Conservation (phyloP, 257 asterid genomes). For the Lithospermum erythrorhizon region DNA sequence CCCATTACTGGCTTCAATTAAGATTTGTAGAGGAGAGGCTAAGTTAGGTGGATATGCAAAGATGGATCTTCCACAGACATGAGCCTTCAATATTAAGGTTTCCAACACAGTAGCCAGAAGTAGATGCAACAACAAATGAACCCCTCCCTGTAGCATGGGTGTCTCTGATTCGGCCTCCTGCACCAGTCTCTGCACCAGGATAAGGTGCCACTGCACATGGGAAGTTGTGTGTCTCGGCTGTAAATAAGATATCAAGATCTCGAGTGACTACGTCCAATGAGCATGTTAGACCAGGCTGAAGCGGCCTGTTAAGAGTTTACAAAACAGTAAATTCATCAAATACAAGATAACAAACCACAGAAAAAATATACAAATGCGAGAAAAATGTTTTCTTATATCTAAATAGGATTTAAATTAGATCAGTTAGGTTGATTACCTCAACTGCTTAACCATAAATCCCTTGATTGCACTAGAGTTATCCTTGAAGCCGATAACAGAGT, state of each 20-base stretch:
- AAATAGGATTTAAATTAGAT: too few relatives aligned
- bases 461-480: constrained; percentile 90
- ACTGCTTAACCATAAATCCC: constrained; percentile 63
- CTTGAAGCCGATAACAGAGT: constrained; percentile 91
- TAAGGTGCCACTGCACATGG: constrained; percentile 98
- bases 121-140: constrained; percentile 78
- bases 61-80: constrained; percentile 76
- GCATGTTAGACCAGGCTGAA: constrained; percentile 61
- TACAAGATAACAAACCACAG: neutral
- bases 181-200: constrained; percentile 99
- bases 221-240: constrained; percentile 95
- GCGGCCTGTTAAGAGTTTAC: constrained; percentile 19
- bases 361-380: neutral
- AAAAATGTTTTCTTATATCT: neutral
- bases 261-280: constrained; percentile 38
- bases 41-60: constrained; percentile 67
- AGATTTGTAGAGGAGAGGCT: constrained; percentile 82
- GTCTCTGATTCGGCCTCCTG: constrained; percentile 92
- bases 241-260: constrained; percentile 67
- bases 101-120: constrained; percentile 93
- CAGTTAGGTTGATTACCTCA: constrained; percentile 15
- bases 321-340: neutral
- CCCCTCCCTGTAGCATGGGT: constrained; percentile 97
- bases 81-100: constrained; percentile 77
- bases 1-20: constrained; percentile 87